These are phyloP conservation scores for Collybia sordida DNA, from an alignment of 768 basidiomycete species.

Conservation along the genomic window DNA sequence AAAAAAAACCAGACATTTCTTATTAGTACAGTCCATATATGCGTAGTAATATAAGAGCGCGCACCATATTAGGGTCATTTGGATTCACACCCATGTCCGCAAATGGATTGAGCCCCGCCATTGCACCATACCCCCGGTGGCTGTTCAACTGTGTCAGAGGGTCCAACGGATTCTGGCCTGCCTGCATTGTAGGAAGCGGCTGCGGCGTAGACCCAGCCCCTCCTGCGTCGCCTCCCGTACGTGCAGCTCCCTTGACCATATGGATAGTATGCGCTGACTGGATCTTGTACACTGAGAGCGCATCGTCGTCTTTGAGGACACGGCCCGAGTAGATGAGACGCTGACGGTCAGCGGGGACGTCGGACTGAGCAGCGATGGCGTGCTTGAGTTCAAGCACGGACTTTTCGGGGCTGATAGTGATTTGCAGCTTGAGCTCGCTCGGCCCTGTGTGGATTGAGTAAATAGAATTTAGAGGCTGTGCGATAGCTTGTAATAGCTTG, in stretches of 20 bases:
- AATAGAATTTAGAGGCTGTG: background rate
- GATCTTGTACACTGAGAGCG: constrained; percentile 84
- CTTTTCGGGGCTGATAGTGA: constrained; percentile 79
- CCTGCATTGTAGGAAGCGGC: constrained; percentile 80
- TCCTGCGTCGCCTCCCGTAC: constrained; percentile 31
- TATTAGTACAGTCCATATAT: no score
- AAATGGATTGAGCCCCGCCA: constrained; percentile 92
- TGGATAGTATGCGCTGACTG: constrained; percentile 86
- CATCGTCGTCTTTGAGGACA: constrained; percentile 71
- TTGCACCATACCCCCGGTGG: constrained; percentile 71
- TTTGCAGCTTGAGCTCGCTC: constrained; percentile 89
- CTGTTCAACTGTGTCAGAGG: constrained; percentile 84
- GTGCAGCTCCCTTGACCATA: constrained; percentile 86
- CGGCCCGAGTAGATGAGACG: constrained; percentile 87
- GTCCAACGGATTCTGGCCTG: constrained; percentile 87
- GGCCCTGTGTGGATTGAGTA: constrained; percentile 52
- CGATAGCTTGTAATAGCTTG: background rate
- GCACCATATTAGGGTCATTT: constrained; percentile 92
- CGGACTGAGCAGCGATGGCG: constrained; percentile 80
- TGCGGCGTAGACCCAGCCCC: constrained; percentile 49
- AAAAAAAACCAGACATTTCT: constrained; percentile 4
- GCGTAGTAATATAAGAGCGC: constrained; percentile 17
- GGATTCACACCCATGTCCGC: constrained; percentile 86
- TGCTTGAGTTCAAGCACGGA: constrained; percentile 90
- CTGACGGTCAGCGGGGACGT: constrained; percentile 85